Percentiles rank a stretch among this genome's conserved stretches.
Conservation (phyloP, 805 yeast species). For the Saturnispora diversa region DNA sequence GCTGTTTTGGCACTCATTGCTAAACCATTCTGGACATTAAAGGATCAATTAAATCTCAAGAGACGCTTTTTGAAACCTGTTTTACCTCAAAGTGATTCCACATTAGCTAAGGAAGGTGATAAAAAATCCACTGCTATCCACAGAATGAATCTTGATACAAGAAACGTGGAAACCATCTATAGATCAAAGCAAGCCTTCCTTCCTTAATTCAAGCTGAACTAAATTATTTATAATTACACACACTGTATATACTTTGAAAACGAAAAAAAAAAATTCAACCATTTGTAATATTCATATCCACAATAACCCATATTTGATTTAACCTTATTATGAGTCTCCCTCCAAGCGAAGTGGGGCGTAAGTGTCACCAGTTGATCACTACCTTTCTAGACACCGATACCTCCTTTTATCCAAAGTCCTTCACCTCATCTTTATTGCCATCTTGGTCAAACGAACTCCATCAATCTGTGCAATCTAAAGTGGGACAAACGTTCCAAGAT, state of each 20-base stretch:
- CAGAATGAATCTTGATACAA: slow-evolving; percentile 53
- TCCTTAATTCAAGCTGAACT: slow-evolving; percentile 2
- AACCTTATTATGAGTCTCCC: background rate
- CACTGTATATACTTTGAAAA: no score
- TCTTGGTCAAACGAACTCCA: slow-evolving; percentile 12
- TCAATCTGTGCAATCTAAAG: slow-evolving; percentile 22
- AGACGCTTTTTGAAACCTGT: slow-evolving; percentile 48
- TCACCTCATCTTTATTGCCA: slow-evolving; percentile 1
- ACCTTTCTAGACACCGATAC: slow-evolving; percentile 1
- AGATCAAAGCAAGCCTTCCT: slow-evolving; percentile 47
- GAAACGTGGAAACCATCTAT: slow-evolving; percentile 44
- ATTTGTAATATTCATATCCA: no score
- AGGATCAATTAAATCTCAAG: slow-evolving; percentile 34
- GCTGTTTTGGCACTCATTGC: slow-evolving; percentile 38
- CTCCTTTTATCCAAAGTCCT: background rate
- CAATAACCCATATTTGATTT: no score
- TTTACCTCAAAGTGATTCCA: slow-evolving; percentile 40
- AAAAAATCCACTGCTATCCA: slow-evolving; percentile 44
- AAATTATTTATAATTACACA: background rate
- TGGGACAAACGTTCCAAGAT: slow-evolving; percentile 18
- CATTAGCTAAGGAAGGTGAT: slow-evolving; percentile 28
- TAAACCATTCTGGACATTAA: slow-evolving; percentile 31
- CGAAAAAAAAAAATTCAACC: no score
- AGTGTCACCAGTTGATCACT: slow-evolving; percentile 2
- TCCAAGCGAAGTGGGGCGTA: background rate